A percentile compares a stretch with the other conserved stretches of the same genome.
phyloP scores from a whole-genome alignment of 306 rosid genomes.

The Adenanthera pavonina region DNA sequence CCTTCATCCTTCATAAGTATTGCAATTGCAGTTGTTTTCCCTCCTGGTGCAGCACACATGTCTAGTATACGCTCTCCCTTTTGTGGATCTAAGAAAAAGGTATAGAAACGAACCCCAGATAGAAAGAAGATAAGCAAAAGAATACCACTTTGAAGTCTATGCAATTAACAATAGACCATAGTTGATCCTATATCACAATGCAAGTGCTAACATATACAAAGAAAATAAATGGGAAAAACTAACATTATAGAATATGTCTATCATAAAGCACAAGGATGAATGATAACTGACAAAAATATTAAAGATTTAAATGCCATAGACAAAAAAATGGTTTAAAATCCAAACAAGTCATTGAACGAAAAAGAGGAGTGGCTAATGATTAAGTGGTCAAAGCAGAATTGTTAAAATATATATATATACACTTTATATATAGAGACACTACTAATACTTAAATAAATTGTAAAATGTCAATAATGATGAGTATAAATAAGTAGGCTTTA shows the following conservation, averaged over 20 bases:
- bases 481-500: too few species aligned
- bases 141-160: not conserved
- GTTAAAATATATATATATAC: too few species aligned
- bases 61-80: constrained; percentile 86
- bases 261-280: not conserved
- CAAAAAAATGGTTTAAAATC: not conserved
- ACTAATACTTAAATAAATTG: too few species aligned
- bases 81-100: constrained; percentile 73
- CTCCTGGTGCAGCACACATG: constrained; percentile 99
- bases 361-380: not conserved
- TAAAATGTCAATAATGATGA: too few species aligned
- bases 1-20: constrained; percentile 93
- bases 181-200: not conserved
- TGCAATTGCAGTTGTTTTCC: constrained; percentile 96
- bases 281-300: not conserved
- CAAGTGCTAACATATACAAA: not conserved
- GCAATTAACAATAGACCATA: constrained; percentile 1
- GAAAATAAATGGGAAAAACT: not conserved
- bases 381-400: too few species aligned
- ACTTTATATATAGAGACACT: too few species aligned
- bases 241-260: not conserved
- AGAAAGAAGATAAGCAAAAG: not conserved
- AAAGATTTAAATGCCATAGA: not conserved
- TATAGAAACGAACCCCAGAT: constrained; percentile 7
- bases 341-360: not conserved